phyloP scores from a whole-genome alignment of 208 protist genomes.

The Acanthamoeba healyi region DNA sequence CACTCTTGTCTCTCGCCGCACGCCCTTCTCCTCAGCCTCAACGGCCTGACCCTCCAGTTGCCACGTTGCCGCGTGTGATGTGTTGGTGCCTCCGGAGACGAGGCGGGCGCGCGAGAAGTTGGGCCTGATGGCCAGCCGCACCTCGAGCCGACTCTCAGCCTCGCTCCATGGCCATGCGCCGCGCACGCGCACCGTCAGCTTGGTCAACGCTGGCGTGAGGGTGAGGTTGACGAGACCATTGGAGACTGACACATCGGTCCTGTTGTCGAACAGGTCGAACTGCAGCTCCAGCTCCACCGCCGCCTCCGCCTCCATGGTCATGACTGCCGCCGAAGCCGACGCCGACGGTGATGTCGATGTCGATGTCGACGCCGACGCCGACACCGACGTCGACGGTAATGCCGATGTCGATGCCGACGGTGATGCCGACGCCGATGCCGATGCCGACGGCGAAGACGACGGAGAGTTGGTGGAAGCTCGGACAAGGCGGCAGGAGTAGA shows the following conservation, averaged over 20 bases:
- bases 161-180: not conserved
- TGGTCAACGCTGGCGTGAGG: conserved; percentile 1
- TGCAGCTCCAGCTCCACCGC: not conserved
- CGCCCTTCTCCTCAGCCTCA: not conserved
- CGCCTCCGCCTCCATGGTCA: not conserved
- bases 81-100: not conserved
- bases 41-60: not conserved
- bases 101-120: not conserved
- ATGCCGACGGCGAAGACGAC: not conserved
- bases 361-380: not conserved
- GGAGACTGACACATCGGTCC: not conserved
- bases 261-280: conserved; percentile 7
- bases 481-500: not conserved
- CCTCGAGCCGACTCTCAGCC: not conserved
- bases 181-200: not conserved
- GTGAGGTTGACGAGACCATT: not conserved
- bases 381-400: not conserved
- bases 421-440: too few relatives aligned
- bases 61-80: not conserved
- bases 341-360: not conserved
- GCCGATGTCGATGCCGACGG: not conserved
- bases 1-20: not conserved
- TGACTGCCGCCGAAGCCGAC: too few relatives aligned
- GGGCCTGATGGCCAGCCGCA: not conserved
- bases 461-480: not conserved